Evolutionary conservation across 2,329 filamentous ascomycete species (phyloP).

Genomic region (Coniochaeta sp.): DNA sequence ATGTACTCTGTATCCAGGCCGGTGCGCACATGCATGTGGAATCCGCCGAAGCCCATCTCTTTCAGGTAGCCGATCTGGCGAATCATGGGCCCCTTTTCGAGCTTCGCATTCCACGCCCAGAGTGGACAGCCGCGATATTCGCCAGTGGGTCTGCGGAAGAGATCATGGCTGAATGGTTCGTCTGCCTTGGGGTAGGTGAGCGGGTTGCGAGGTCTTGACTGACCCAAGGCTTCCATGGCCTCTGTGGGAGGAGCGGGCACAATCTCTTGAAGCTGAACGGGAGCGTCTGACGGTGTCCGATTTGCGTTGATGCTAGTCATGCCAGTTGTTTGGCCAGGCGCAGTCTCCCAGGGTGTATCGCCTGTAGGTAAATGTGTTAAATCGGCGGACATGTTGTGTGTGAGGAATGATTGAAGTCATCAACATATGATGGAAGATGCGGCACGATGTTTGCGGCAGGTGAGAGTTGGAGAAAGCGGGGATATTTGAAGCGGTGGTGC

Average conservation of each 20-base stretch:
- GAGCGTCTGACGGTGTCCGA: neutral
- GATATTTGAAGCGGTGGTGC: neutral
- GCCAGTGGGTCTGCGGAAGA: conserved; percentile 20
- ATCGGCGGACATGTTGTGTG: neutral
- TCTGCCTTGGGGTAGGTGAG: conserved; percentile 19
- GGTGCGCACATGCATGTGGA: conserved; percentile 21
- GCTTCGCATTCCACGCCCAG: conserved; percentile 22
- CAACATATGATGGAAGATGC: neutral
- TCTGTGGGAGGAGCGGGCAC: neutral
- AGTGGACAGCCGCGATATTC: conserved; percentile 23
- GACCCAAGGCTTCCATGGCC: neutral
- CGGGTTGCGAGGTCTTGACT: conserved; percentile 11
- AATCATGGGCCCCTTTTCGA: conserved; percentile 17
- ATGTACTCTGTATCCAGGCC: conserved; percentile 24
- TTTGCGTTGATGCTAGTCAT: neutral
- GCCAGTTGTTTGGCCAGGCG: too few species aligned
- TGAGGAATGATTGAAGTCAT: neutral
- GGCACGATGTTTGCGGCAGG: neutral
- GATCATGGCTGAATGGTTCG: conserved; percentile 13
- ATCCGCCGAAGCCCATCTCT: conserved; percentile 23
- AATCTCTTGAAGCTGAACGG: neutral
- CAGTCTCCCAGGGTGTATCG: neutral
- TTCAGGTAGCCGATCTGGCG: conserved; percentile 21
- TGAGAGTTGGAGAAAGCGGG: neutral
- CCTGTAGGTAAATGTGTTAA: neutral